Percentiles rank a stretch among this genome's conserved stretches.
phyloP scores from a whole-genome alignment of 768 basidiomycete genomes.

The Dacryopinax primogenitus region DNA sequence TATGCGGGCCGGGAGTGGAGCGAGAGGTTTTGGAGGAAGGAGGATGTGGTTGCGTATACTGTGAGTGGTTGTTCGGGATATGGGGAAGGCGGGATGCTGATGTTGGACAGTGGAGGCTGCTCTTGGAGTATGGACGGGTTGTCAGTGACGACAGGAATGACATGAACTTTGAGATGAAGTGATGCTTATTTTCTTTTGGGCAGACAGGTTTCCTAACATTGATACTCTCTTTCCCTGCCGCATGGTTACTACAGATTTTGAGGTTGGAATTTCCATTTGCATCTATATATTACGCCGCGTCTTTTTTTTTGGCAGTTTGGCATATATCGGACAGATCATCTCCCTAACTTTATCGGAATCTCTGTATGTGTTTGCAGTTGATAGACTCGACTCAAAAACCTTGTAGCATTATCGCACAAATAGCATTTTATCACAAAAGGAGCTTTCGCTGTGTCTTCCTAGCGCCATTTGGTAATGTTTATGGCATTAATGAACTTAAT shows the following conservation, averaged over 20 bases:
- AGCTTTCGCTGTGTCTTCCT: too few relatives aligned
- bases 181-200: neutral
- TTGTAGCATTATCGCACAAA: too few relatives aligned
- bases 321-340: too few relatives aligned
- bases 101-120: slow-evolving; percentile 21
- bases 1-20: slow-evolving; percentile 47
- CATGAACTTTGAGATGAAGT: slow-evolving; percentile 24
- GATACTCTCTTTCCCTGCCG: neutral
- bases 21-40: slow-evolving; percentile 41
- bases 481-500: too few relatives aligned
- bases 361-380: too few relatives aligned
- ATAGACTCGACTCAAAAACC: too few relatives aligned
- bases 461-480: too few relatives aligned
- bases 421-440: too few relatives aligned
- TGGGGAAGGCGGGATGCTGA: neutral
- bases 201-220: neutral
- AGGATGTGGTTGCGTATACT: slow-evolving; percentile 50
- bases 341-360: too few relatives aligned
- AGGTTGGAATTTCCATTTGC: too few relatives aligned
- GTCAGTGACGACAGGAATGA: slow-evolving; percentile 35
- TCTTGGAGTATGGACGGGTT: slow-evolving; percentile 43
- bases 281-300: too few relatives aligned
- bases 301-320: too few relatives aligned
- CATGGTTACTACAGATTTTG: neutral
- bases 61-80: slow-evolving; percentile 23